phyloP scores from a whole-genome alignment of 1,284 basidiomycete genomes.

The Austroboletus novae-zelandiae region DNA sequence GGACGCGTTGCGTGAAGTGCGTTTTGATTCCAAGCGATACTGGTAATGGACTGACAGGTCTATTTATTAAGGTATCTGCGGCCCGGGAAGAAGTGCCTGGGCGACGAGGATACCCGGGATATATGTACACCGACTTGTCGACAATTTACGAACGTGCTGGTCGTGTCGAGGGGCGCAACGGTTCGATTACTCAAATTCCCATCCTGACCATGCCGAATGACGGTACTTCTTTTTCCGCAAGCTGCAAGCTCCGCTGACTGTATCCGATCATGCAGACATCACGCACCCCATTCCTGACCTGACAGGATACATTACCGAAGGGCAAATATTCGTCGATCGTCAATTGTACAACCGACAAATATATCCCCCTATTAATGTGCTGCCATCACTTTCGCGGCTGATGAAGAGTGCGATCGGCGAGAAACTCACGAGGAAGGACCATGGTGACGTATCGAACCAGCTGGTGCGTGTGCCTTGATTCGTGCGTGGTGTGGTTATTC shows the following conservation, averaged over 20 bases:
- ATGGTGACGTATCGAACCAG: constrained; percentile 98
- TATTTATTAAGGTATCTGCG: constrained; percentile 75
- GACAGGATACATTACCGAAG: constrained; percentile 99
- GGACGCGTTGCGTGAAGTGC: constrained; percentile 92
- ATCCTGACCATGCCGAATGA: constrained; percentile 99
- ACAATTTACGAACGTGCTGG: constrained; percentile 99
- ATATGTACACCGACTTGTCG: constrained; percentile 99
- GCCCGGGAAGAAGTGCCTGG: constrained; percentile 99
- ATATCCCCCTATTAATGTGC: constrained; percentile 99
- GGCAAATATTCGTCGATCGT: constrained; percentile 98
- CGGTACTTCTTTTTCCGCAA: constrained; percentile 48
- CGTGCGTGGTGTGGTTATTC: constrained; percentile 14
- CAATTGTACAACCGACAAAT: constrained; percentile 94
- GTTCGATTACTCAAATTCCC: constrained; percentile 99
- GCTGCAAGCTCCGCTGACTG: constrained; percentile 25
- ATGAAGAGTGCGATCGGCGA: constrained; percentile 99
- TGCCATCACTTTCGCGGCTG: constrained; percentile 96
- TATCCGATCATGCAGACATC: constrained; percentile 69
- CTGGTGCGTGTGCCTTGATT: constrained; percentile 53
- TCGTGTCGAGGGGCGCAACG: constrained; percentile 96
- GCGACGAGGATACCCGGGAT: constrained; percentile 98
- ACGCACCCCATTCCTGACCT: constrained; percentile 99
- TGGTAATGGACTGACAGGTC: constrained; percentile 15
- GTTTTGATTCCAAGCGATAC: constrained; percentile 15
- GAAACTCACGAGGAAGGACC: constrained; percentile 95